Evolutionary conservation across 164 flowering plant species (phyloP), one percentile per base, ranked within the genome.

Genomic region (Umbilicus rupestris): DNA sequence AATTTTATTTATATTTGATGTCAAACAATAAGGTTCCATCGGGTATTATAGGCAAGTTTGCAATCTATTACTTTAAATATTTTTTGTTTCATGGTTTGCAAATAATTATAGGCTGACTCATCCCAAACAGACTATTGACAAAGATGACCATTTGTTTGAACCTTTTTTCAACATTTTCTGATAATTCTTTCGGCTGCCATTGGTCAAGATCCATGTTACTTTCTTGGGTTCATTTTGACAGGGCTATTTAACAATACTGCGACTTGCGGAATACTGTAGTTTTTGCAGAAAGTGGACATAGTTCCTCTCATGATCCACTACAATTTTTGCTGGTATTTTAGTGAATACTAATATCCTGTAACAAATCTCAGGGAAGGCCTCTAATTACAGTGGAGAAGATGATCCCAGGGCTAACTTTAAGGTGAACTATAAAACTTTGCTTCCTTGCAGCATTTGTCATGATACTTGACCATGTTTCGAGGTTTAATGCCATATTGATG

Each of bases 401-500:
- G 60, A 55, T 16, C 33, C 35, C 33, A 14, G n/a, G 33, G 60
- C 33, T 5, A 55, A 19, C 2, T 55, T 55, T 12, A 55, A 55
- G 60, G 60, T 55, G 60, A 55, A 55, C 60, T 28, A 9, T 52
- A 11, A 26, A 55, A 55, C 17, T 28, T 55, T 10, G 33, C 17
- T 50, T 55, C 19, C 33, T 55, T 14, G 1, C 44, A 41, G 6
- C 31, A 12, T 28, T 26, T 16, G 6, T 55, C 7, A 11, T 55
- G 19, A 55, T 28, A 55, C 60, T 8, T 24, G 33, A 2, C 60
- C 60, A 55, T 55, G 33, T 37, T 35, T 39, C 46, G 58, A 20
- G 7, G 39, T 67, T 59, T 15, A 29, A 39, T 68, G n/a, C 68
- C 59, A 26, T 62, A 39, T 55, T 67, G 31, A 63, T 26, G 29